Conservation (phyloP, 1,284 basidiomycete species). For the Sporisorium sorghi region DNA sequence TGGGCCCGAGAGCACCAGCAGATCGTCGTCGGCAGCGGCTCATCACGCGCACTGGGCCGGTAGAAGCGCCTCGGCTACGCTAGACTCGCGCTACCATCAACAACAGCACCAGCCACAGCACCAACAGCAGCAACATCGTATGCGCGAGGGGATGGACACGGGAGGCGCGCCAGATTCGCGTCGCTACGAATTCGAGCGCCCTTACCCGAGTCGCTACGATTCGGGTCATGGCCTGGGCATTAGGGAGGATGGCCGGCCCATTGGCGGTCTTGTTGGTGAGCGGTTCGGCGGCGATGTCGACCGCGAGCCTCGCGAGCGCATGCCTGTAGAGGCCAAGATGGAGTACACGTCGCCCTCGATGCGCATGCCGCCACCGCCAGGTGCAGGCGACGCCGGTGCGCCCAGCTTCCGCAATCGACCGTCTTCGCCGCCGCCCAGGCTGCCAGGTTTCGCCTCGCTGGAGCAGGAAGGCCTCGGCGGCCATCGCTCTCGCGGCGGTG, state of each 20-base stretch:
- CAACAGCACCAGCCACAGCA: constrained; percentile 12
- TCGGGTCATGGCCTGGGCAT: constrained; percentile 2
- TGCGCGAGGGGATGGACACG: constrained; percentile 18
- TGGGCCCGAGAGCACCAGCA: constrained; percentile 23
- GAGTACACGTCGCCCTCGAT: constrained; percentile 29
- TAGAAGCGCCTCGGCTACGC: constrained; percentile 26
- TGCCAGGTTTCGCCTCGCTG: constrained; percentile 45
- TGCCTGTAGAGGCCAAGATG: constrained; percentile 24
- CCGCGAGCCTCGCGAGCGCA: constrained; percentile 26
- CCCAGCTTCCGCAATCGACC: constrained; percentile 26
- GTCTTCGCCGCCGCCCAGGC: constrained; percentile 37
- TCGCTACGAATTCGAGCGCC: constrained; percentile 29
- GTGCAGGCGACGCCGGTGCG: constrained; percentile 14
- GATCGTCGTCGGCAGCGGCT: constrained; percentile 29
- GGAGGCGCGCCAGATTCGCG: constrained; percentile 9
- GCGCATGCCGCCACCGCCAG: constrained; percentile 45
- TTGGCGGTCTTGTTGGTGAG: constrained; percentile 35
- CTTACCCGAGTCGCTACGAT: constrained; percentile 24
- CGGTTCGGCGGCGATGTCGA: constrained; percentile 25
- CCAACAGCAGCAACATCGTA: constrained; percentile 17
- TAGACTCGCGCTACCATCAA: constrained; percentile 29
- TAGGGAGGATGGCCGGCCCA: constrained; percentile 33
- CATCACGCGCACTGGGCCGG: constrained; percentile 38
- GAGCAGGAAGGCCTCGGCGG: constrained; percentile 29
- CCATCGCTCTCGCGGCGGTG: constrained; percentile 33